Evolutionary conservation across 768 basidiomycete species (phyloP), one percentile per base, ranked within the genome.

Genomic region (Lanmaoa pseudosensibilis): DNA sequence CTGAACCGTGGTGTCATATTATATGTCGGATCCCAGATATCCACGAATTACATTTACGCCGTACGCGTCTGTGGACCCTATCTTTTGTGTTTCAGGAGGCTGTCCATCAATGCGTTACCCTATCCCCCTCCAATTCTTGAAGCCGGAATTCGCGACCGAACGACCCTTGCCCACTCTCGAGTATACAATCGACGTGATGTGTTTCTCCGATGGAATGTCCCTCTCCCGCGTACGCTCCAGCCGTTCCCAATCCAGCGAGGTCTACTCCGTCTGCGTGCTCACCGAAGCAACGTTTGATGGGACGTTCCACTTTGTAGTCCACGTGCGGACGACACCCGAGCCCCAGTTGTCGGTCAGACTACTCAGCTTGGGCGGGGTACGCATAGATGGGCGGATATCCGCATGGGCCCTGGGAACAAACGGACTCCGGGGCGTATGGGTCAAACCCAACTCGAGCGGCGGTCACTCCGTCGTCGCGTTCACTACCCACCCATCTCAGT

Each of bases 1-100:
- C 44, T n/a, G 30, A 53, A 13, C 38, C 4, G n/a, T 33, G 15
- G 46, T 48, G 38, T 41, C 19, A 23, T 25, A 32, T 23, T 44
- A 2, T 36, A 18, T 5, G 15, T n/a, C 15, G 13, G 30, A 36
- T 37, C 8, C 18, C 37, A 77, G 75, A 67, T 21, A 8, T n/a
- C 3, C 8, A 4, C 65, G 64, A 76, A 72, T 47, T 64, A 62
- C 1, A 66, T 83, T 11, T 62, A 80, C 3, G 75, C 73, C 6
- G 57, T 80, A 4, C 73, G 70, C 18, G 71, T 83, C 40, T 71
- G 81, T 40, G 82, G 78, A 2, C 69, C 74, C 0, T 78, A 80
- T 55, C 61, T 85, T n/a, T 67, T 86, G 6, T 73, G 80, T 32
- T 75, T 85, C 63, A 80, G 77, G 52, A 67, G 73, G 0, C 76